Percentiles rank a stretch among this genome's conserved stretches.
Evolutionary conservation across 1,284 basidiomycete genomes (phyloP).

Genomic region (Tilletia indica): DNA sequence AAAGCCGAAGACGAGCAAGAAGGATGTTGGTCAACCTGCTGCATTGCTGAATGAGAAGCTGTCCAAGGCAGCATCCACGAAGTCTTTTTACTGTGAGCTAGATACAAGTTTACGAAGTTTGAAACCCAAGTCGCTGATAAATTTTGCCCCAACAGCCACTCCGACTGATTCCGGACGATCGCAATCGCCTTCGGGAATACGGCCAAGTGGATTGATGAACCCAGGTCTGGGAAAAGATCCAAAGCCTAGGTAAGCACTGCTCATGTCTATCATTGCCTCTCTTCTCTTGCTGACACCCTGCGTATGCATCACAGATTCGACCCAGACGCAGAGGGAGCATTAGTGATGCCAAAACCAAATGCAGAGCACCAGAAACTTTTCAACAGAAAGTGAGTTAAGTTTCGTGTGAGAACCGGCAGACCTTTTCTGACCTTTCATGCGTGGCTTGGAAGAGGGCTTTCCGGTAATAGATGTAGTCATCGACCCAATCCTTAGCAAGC

Average conservation of each 20-base stretch:
- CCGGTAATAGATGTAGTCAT: slow-evolving; percentile 71
- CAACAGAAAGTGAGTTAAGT: slow-evolving; percentile 68
- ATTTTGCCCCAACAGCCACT: background rate
- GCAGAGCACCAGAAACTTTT: slow-evolving; percentile 67
- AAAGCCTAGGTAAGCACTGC: background rate
- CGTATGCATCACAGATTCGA: slow-evolving; percentile 35
- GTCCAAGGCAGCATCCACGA: background rate
- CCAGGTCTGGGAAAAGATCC: background rate
- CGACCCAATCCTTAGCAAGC: slow-evolving; percentile 80
- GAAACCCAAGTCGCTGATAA: background rate
- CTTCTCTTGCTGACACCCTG: slow-evolving; percentile 7
- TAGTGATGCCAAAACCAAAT: slow-evolving; percentile 81
- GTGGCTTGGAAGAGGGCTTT: slow-evolving; percentile 16
- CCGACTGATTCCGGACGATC: background rate
- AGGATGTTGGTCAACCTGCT: background rate
- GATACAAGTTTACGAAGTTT: background rate
- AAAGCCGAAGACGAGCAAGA: slow-evolving; percentile 1
- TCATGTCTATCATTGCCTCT: background rate
- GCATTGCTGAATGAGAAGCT: slow-evolving; percentile 2
- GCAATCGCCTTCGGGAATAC: slow-evolving; percentile 9
- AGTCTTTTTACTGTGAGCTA: slow-evolving; percentile 11
- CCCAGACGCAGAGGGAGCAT: slow-evolving; percentile 62
- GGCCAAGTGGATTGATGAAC: slow-evolving; percentile 4
- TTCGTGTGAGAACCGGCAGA: background rate
- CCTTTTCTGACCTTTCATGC: background rate